Evolutionary conservation across 306 rosid genomes (phyloP), one percentile per base, ranked within the genome.

Genomic region (Casuarina glauca): DNA sequence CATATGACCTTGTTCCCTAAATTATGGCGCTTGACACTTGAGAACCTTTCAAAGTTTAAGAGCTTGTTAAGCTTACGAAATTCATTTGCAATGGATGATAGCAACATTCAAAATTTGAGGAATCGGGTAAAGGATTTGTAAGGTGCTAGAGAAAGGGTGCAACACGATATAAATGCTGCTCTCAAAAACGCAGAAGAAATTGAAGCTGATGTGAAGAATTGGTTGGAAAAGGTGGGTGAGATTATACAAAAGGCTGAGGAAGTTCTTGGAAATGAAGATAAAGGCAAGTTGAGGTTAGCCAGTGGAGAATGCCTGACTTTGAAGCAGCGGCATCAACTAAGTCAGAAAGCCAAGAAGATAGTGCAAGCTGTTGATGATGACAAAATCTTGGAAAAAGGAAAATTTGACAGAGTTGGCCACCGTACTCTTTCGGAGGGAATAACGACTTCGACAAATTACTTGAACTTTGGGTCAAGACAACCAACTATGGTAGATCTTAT

Each of bases 331-430:
- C 50, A 69, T 69, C 67, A 48, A 48, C 46, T 75, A 17, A 53
- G 88, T 4, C 72, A 60, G 38, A 50, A n/a, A 72, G 83, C 79
- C 1, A 35, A 26, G 17, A 42, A 70, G 76, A 62, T 81, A 49
- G 20, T 54, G 4, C 0, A 9, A 36, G 3, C 8, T 7, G 60
- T 75, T 41, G 41, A 3, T 9, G 2, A n/a, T n/a, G n/a, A n/a
- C n/a, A n/a, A 41, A 0, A 3, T 61, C 42, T 8, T 78, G 6
- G 1, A 35, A 61, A 11, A 11, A 0, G 17, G 19, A 0, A 11
- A 4, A 3, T 62, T 36, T 38, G 2, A 10, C 32, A 2, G 3
- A 0, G 35, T 54, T n/a, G 5, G 9, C 35, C 0, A 51, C 13
- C 55, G n/a, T 51, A 15, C 55, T 13, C 15, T 17, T 51, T 0